Evolutionary conservation across 2,329 filamentous ascomycete species (phyloP).

Genomic region (Sporothrix luriei): DNA sequence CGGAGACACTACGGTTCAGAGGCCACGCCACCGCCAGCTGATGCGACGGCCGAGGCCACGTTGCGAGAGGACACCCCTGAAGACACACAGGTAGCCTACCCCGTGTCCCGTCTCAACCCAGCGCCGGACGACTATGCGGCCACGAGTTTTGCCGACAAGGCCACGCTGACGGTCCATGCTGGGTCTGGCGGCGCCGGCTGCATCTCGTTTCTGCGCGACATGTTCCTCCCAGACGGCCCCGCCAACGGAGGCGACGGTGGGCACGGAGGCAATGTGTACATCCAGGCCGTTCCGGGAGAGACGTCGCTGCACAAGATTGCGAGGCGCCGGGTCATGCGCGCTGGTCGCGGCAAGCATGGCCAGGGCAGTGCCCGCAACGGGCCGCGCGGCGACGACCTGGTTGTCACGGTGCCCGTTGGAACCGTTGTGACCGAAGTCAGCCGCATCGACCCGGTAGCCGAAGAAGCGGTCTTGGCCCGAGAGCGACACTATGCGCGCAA

Average conservation of each 20-base stretch:
- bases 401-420: slow-evolving; percentile 89
- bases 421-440: slow-evolving; percentile 85
- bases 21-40: background rate
- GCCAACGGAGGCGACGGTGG: slow-evolving; percentile 95
- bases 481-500: slow-evolving; percentile 27
- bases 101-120: slow-evolving; percentile 71
- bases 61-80: background rate
- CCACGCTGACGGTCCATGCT: slow-evolving; percentile 73
- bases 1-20: slow-evolving; percentile 28
- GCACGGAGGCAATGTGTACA: slow-evolving; percentile 87
- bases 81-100: slow-evolving; percentile 39
- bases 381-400: slow-evolving; percentile 78
- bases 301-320: slow-evolving; percentile 92
- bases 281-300: slow-evolving; percentile 87
- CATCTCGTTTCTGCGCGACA: slow-evolving; percentile 90
- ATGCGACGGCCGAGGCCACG: background rate
- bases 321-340: slow-evolving; percentile 72
- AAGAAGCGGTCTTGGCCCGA: slow-evolving; percentile 54
- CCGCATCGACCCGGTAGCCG: slow-evolving; percentile 73
- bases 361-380: slow-evolving; percentile 74
- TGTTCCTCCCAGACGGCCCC: slow-evolving; percentile 83
- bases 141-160: slow-evolving; percentile 84
- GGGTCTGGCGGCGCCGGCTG: slow-evolving; percentile 88
- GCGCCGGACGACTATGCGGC: slow-evolving; percentile 79
- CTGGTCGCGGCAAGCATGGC: slow-evolving; percentile 74